Evolutionary conservation across 768 basidiomycete species (phyloP).

Genomic region (Boletus pseudopeckii): DNA sequence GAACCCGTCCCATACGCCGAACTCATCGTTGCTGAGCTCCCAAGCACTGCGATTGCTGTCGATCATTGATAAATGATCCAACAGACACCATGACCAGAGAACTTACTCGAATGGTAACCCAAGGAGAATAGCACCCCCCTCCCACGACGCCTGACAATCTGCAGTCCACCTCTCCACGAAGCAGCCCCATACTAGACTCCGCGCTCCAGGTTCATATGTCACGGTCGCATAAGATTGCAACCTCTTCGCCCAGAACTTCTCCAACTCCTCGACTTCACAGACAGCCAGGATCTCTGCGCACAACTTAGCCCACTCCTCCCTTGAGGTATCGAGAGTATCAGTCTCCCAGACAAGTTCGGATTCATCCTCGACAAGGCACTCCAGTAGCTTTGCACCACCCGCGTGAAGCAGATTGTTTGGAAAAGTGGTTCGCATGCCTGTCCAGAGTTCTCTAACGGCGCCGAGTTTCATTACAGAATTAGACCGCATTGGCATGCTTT

Average conservation of each 20-base stretch:
- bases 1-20: slow-evolving; percentile 57
- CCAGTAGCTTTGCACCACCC: slow-evolving; percentile 46
- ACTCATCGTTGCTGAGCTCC: slow-evolving; percentile 53
- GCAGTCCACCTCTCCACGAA: slow-evolving; percentile 57
- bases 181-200: slow-evolving; percentile 53
- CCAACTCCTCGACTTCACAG: slow-evolving; percentile 46
- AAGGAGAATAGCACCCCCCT: slow-evolving; percentile 49
- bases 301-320: slow-evolving; percentile 55
- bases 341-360: slow-evolving; percentile 42
- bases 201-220: slow-evolving; percentile 40
- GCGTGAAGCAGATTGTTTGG: slow-evolving; percentile 39
- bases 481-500: slow-evolving; percentile 17
- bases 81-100: background rate
- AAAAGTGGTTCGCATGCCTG: slow-evolving; percentile 40
- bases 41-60: slow-evolving; percentile 43
- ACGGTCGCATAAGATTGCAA: slow-evolving; percentile 19
- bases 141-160: slow-evolving; percentile 46
- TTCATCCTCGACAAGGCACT: slow-evolving; percentile 47
- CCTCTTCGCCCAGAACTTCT: slow-evolving; percentile 48
- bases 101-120: slow-evolving; percentile 63
- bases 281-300: slow-evolving; percentile 52
- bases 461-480: slow-evolving; percentile 55
- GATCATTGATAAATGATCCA: slow-evolving; percentile 4
- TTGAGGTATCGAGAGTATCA: slow-evolving; percentile 42
- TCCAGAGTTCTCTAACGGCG: slow-evolving; percentile 59